A percentile compares a stretch with the other conserved stretches of the same genome.
Conservation (phyloP, 257 asterid genomes). For the Primulina eburnea region DNA sequence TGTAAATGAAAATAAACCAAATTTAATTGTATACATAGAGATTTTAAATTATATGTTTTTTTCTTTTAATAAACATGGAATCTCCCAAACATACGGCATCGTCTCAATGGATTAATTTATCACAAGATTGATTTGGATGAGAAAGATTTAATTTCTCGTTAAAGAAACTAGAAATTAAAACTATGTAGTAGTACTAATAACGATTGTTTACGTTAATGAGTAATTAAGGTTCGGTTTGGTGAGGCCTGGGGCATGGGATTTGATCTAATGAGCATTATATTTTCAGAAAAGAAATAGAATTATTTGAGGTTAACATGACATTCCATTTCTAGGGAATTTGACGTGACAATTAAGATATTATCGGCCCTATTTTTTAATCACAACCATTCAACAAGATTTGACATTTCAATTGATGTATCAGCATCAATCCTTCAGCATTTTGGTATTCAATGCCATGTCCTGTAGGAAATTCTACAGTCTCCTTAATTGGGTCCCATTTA, state of each 20-base stretch:
- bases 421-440: conserved; percentile 31
- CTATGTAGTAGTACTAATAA: no score
- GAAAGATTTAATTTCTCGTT: no score
- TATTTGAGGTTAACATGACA: not conserved
- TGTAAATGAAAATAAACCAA: no score
- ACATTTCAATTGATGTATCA: conserved; percentile 28
- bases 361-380: conserved; percentile 1
- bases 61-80: no score
- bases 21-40: no score
- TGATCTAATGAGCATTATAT: no score
- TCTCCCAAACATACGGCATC: no score
- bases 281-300: not conserved
- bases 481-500: conserved; percentile 28
- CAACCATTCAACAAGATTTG: conserved; percentile 11
- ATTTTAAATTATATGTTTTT: no score
- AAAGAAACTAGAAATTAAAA: not conserved
- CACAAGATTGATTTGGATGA: no score
- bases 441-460: conserved; percentile 35
- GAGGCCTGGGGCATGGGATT: not conserved
- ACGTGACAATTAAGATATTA: conserved; percentile 1
- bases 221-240: not conserved
- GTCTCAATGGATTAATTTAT: no score
- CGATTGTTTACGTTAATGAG: not conserved
- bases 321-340: conserved; percentile 1
- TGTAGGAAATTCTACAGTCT: conserved; percentile 26